Conservation (phyloP, 441 rosid species). For the Populus tomentosa region DNA sequence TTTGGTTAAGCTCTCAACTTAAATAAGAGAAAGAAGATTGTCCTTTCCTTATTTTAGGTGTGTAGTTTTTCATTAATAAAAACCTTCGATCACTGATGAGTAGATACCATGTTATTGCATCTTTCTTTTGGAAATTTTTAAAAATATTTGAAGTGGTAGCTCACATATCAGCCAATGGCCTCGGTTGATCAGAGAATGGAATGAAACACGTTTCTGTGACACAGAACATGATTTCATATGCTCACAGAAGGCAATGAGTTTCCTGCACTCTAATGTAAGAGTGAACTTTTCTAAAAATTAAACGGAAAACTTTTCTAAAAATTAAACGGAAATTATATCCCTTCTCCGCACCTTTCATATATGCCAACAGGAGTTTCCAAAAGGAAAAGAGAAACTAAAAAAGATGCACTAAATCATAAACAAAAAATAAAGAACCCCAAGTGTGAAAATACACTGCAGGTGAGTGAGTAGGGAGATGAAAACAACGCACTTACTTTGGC, state of each 20-base stretch:
- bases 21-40: background rate
- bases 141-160: background rate
- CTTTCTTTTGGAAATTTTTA: background rate
- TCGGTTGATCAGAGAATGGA: background rate
- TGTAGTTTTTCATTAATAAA: background rate
- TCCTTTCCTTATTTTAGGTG: background rate
- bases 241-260: background rate
- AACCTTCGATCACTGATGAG: background rate
- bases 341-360: background rate
- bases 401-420: background rate
- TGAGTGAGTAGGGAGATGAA: background rate
- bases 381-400: background rate
- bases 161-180: background rate
- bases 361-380: background rate
- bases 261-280: background rate
- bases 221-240: background rate
- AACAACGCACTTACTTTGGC: conserved; percentile 12
- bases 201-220: background rate
- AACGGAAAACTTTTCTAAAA: too few species aligned
- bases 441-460: background rate
- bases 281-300: background rate
- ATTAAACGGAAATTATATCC: background rate
- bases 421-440: background rate
- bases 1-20: background rate
- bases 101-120: background rate